A percentile compares a stretch with the other conserved stretches of the same genome.
These are phyloP conservation scores for Gyrodon lividus DNA, from an alignment of 768 basidiomycete genomes.

Conservation along the genomic window DNA sequence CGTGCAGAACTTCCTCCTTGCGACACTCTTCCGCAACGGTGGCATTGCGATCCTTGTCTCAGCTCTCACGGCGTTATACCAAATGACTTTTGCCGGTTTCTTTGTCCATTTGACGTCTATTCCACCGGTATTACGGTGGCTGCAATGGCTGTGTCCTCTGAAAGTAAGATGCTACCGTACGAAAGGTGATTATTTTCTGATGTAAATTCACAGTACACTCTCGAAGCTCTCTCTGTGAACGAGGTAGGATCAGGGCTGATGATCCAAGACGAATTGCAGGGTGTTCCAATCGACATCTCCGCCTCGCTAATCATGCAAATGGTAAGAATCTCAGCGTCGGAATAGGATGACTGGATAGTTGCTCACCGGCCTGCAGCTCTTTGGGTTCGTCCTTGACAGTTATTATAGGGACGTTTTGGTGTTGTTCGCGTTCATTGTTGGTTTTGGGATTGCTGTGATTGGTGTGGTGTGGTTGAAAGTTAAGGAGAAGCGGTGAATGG, in stretches of 20 bases:
- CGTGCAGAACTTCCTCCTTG: constrained; percentile 86
- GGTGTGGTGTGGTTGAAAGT: constrained; percentile 75
- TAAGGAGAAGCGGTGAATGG: constrained; percentile 63
- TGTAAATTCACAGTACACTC: constrained; percentile 40
- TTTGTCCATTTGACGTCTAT: constrained; percentile 86
- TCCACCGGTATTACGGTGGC: constrained; percentile 89
- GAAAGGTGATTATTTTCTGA: background rate
- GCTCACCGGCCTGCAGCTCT: constrained; percentile 48
- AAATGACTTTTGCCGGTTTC: constrained; percentile 90
- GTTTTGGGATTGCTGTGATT: constrained; percentile 72
- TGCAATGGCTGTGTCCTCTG: constrained; percentile 86
- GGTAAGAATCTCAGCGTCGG: constrained; percentile 40
- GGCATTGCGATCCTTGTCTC: constrained; percentile 90
- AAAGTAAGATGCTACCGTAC: constrained; percentile 39
- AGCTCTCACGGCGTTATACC: constrained; percentile 70
- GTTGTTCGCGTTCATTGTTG: constrained; percentile 81
- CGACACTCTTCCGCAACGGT: constrained; percentile 77
- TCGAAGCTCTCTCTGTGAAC: constrained; percentile 90
- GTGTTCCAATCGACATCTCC: constrained; percentile 79
- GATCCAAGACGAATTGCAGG: constrained; percentile 76
- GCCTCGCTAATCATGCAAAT: constrained; percentile 85
- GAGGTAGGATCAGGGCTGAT: constrained; percentile 87
- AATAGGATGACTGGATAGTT: background rate
- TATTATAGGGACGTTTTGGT: constrained; percentile 92
- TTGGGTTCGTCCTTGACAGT: constrained; percentile 78